Evolutionary conservation across 176 grass and related monocot species (phyloP), one percentile per base, ranked within the genome.

Genomic region (Eleusine coracana): DNA sequence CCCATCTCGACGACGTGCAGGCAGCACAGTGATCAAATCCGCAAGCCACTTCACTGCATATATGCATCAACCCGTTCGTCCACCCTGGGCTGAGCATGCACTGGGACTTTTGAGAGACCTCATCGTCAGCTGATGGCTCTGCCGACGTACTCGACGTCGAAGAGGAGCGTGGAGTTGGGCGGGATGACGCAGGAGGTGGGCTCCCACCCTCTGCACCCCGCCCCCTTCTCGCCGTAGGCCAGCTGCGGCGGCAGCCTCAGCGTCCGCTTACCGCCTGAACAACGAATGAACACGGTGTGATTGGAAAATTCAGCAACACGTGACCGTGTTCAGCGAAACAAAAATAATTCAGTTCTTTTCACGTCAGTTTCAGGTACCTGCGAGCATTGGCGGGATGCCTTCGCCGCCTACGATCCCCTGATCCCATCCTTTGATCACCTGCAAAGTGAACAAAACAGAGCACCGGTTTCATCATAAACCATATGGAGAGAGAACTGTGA

Each of bases 391-490:
- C 25, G 96, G 92, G 27, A 98, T 90, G 65, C 96, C 90, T 16
- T 98, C 89, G 29, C 90, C 96, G 28, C 96, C 96, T 14, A 85
- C 72, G 25, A 98, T 90, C 3, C 96, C 93, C 83, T 93, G 89
- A 81, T 98, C 96, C 96, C 96, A 98, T n/a, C 96, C 96, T 88
- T 95, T 90, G 49, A 98, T 98, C 58, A 95, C 87, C 94, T 97
- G 77, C 23, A 60, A n/a, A 48, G 15, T 11, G 13, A 9, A 6
- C 4, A 34, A 36, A 15, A 16, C 15, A 59, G 39, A 40, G 27
- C 39, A 62, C 1, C 44, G 8, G 44, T 11, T 46, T 46, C 31
- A 34, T 46, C 44, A 46, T 8, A 46, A 46, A 11, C 44, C 44
- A 10, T 10, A 11, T 11, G 11, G 8, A 1, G 5, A 44, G 41